Conservation (phyloP, 192 early-diverging fungal species). For the Podila horticola region DNA sequence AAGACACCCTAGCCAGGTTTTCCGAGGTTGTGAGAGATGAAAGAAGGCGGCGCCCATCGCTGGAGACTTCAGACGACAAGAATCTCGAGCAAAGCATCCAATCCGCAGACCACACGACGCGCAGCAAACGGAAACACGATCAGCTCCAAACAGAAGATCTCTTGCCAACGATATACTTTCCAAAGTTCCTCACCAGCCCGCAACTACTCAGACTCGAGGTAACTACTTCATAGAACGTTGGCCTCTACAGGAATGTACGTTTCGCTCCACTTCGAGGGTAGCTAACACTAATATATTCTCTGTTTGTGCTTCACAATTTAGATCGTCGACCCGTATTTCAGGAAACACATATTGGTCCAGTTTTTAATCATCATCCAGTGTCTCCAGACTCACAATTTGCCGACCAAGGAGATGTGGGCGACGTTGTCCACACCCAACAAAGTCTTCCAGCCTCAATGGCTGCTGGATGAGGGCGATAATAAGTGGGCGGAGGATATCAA, state of each 20-base stretch:
- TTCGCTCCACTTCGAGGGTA: neutral
- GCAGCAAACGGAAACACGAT: slow-evolving; percentile 21
- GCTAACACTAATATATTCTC: neutral
- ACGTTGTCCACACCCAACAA: slow-evolving; percentile 65
- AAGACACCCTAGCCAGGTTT: slow-evolving; percentile 52
- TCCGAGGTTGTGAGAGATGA: slow-evolving; percentile 23
- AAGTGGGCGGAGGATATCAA: slow-evolving; percentile 65
- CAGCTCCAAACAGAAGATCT: neutral
- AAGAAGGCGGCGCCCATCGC: slow-evolving; percentile 4
- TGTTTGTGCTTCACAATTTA: slow-evolving; percentile 52
- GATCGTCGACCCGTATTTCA: slow-evolving; percentile 83
- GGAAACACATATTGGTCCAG: slow-evolving; percentile 89
- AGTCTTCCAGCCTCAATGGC: slow-evolving; percentile 59
- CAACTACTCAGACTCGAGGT: slow-evolving; percentile 82
- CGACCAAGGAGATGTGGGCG: slow-evolving; percentile 55
- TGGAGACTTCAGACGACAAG: neutral
- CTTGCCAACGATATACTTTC: slow-evolving; percentile 56
- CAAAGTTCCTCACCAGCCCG: slow-evolving; percentile 79
- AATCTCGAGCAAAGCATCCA: neutral
- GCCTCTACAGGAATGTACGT: too few relatives aligned
- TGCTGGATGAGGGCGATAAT: slow-evolving; percentile 54
- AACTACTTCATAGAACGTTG: neutral
- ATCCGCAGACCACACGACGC: neutral
- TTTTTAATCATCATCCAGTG: slow-evolving; percentile 88
- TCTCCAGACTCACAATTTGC: slow-evolving; percentile 61